Percentiles rank a stretch among this genome's conserved stretches.
Evolutionary conservation across 345 rosid species (phyloP).

Genomic region (Gossypioides kirkii): DNA sequence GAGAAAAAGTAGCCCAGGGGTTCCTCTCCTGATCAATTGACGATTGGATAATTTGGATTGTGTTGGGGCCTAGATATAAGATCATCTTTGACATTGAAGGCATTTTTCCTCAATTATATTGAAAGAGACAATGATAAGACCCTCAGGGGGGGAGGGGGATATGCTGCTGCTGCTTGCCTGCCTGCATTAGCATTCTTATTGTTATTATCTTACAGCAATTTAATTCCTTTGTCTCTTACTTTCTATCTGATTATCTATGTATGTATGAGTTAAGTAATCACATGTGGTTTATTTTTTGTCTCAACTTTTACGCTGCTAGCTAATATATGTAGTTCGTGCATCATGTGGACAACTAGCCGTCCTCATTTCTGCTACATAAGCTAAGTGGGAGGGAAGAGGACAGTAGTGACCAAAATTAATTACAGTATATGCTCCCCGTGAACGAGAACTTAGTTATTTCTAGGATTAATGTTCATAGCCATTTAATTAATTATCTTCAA

Average conservation of each 20-base stretch:
- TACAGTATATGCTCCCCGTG: background rate
- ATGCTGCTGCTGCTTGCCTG: too few relatives aligned
- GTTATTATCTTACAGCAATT: background rate
- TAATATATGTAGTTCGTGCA: background rate
- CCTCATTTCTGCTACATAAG: background rate
- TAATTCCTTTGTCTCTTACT: background rate
- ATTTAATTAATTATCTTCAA: too few relatives aligned
- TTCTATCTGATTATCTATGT: background rate
- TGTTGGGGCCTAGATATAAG: constrained; percentile 4
- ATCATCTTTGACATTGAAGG: constrained; percentile 1
- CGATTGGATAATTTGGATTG: constrained; percentile 7
- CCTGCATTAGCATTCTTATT: background rate
- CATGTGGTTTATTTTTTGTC: background rate
- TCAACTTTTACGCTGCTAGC: background rate
- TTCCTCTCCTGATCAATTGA: background rate
- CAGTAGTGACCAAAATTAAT: background rate
- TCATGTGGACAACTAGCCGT: background rate
- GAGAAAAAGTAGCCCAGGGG: background rate
- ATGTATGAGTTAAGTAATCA: background rate
- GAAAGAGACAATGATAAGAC: background rate
- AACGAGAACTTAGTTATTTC: background rate
- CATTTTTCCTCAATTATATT: background rate
- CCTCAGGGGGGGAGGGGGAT: background rate
- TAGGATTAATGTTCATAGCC: background rate
- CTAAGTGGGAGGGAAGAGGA: background rate